Conservation (phyloP, 768 basidiomycete species). For the Hebeloma cylindrosporum region DNA sequence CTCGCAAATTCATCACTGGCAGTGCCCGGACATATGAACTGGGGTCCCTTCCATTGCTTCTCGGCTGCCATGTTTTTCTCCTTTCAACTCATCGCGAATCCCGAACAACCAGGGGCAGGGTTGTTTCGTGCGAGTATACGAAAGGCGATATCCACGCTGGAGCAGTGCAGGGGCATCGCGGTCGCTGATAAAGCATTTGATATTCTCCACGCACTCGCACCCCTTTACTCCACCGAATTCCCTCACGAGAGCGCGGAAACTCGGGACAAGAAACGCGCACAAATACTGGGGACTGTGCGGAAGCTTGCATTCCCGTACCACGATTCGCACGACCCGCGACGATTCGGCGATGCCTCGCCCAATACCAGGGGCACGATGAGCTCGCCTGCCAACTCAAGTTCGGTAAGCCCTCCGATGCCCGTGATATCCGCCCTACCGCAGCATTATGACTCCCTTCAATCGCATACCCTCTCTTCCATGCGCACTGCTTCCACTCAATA, state of each 20-base stretch:
- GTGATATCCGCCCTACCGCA: constrained; percentile 35
- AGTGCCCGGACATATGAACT: constrained; percentile 81
- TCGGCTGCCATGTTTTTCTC: constrained; percentile 89
- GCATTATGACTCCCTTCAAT: constrained; percentile 36
- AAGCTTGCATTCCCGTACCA: constrained; percentile 84
- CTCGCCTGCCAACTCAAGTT: constrained; percentile 59
- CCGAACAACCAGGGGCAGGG: constrained; percentile 75
- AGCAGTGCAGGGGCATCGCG: constrained; percentile 60
- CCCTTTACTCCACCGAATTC: constrained; percentile 70
- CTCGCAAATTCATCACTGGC: constrained; percentile 65
- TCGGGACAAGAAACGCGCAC: constrained; percentile 58
- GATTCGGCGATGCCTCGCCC: constrained; percentile 46
- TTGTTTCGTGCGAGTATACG: constrained; percentile 76
- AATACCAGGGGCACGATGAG: constrained; percentile 44
- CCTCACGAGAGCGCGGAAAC: constrained; percentile 46
- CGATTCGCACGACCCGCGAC: constrained; percentile 57
- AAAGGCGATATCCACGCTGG: constrained; percentile 64
- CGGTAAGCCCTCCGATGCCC: constrained; percentile 55
- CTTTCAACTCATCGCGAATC: constrained; percentile 81
- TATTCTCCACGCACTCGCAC: constrained; percentile 69
- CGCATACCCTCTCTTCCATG: constrained; percentile 29
- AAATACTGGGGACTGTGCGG: constrained; percentile 64
- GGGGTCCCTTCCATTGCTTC: constrained; percentile 84
- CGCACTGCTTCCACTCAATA: constrained; percentile 24
- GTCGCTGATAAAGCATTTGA: constrained; percentile 76